Conservation (phyloP, 2,329 filamentous ascomycete genomes). For the Hymenoscyphus fraxineus region DNA sequence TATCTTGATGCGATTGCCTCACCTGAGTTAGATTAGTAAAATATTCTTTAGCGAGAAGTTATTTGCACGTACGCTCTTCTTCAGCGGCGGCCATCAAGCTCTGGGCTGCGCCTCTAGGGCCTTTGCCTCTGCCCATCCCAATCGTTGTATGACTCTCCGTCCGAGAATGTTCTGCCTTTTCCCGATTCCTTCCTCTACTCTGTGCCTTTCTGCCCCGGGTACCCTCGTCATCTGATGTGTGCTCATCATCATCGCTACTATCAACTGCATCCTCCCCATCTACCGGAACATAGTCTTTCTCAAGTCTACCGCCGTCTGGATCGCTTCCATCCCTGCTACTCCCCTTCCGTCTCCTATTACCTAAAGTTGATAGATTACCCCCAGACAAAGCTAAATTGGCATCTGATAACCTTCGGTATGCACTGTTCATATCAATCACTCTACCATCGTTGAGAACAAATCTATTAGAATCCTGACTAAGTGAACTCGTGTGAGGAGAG, state of each 20-base stretch:
- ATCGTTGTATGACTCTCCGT: slow-evolving; percentile 34
- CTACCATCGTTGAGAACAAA: slow-evolving; percentile 57
- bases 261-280: slow-evolving; percentile 29
- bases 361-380: slow-evolving; percentile 54
- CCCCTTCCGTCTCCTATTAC: slow-evolving; percentile 26
- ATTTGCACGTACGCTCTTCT: slow-evolving; percentile 64
- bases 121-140: slow-evolving; percentile 36
- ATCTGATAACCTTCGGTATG: slow-evolving; percentile 69
- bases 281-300: slow-evolving; percentile 30
- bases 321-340: slow-evolving; percentile 22
- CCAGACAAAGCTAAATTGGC: slow-evolving; percentile 62
- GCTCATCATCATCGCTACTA: slow-evolving; percentile 37
- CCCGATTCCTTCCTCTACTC: slow-evolving; percentile 31
- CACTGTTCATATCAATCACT: slow-evolving; percentile 63
- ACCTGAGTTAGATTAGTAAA: slow-evolving; percentile 17
- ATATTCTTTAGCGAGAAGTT: not conserved
- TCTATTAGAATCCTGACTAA: slow-evolving; percentile 29
- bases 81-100: slow-evolving; percentile 72
- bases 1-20: slow-evolving; percentile 27
- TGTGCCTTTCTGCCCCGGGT: slow-evolving; percentile 55
- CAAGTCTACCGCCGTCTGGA: slow-evolving; percentile 22
- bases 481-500: slow-evolving; percentile 25
- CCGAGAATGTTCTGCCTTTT: slow-evolving; percentile 29
- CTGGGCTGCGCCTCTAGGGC: slow-evolving; percentile 43
- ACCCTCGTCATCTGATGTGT: slow-evolving; percentile 62